These are phyloP conservation scores for Gymnopilus dilepis DNA, from an alignment of 768 basidiomycete genomes.

Conservation along the genomic window DNA sequence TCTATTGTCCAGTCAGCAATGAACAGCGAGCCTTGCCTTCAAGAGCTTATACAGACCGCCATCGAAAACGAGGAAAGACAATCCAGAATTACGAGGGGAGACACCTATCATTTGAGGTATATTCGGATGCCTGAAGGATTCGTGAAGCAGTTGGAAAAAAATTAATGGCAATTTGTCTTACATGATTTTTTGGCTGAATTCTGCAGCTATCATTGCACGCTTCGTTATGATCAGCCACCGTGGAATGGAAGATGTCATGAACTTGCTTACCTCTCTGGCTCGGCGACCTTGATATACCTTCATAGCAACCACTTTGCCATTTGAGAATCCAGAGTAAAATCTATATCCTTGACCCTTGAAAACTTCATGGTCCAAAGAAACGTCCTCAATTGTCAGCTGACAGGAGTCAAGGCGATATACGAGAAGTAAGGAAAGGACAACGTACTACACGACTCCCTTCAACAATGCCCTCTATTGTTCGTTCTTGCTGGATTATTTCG, in stretches of 20 bases:
- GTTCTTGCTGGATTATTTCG: not conserved
- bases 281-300: not conserved
- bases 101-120: slow-evolving; percentile 11
- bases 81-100: slow-evolving; percentile 3
- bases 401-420: not conserved
- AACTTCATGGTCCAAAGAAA: slow-evolving; percentile 7
- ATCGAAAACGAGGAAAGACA: slow-evolving; percentile 10
- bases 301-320: not conserved
- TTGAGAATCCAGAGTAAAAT: slow-evolving; percentile 1
- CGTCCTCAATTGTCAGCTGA: not conserved
- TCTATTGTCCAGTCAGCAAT: not conserved
- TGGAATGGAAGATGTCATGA: too few species aligned
- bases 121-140: slow-evolving; percentile 8
- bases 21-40: too few species aligned
- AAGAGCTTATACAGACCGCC: not conserved
- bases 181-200: slow-evolving; percentile 9
- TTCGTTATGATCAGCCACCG: too few species aligned
- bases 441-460: not conserved
- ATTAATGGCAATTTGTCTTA: not conserved
- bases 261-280: not conserved
- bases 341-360: slow-evolving; percentile 12
- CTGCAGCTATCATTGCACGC: slow-evolving; percentile 6
- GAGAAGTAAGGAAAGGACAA: not conserved
- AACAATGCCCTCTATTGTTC: too few species aligned
- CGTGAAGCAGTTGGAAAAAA: too few species aligned